Conservation (phyloP, 768 basidiomycete species). For the Gymnopilus dilepis region DNA sequence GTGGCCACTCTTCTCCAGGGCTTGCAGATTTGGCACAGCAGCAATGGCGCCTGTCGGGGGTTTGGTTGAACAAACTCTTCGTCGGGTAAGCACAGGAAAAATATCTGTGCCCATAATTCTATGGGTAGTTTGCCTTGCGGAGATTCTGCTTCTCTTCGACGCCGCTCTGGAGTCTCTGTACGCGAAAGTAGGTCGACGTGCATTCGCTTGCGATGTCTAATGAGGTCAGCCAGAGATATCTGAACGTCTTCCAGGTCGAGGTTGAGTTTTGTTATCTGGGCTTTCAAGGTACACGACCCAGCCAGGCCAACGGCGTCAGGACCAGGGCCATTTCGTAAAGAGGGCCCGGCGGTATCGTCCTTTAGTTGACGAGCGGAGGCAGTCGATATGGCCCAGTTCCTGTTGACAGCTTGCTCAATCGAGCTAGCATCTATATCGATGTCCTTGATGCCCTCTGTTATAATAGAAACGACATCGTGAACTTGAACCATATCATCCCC, state of each 20-base stretch:
- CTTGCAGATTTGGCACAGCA: slow-evolving; percentile 29
- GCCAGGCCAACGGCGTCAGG: slow-evolving; percentile 7
- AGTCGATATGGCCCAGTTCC: neutral
- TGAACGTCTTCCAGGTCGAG: neutral
- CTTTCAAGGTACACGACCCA: neutral
- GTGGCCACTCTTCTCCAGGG: slow-evolving; percentile 28
- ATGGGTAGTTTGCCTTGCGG: slow-evolving; percentile 18
- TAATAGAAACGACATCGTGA: slow-evolving; percentile 14
- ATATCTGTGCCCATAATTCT: slow-evolving; percentile 33
- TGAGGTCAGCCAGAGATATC: neutral
- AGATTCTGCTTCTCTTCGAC: neutral
- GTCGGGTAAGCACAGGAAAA: slow-evolving; percentile 25
- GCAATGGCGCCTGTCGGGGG: slow-evolving; percentile 23
- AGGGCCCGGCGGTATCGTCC: slow-evolving; percentile 1
- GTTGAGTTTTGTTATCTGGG: slow-evolving; percentile 7
- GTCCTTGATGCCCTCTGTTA: slow-evolving; percentile 13
- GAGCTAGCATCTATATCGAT: slow-evolving; percentile 20
- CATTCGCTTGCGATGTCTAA: slow-evolving; percentile 8
- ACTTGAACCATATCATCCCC: slow-evolving; percentile 1
- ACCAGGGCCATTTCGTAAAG: slow-evolving; percentile 11
- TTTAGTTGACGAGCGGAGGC: slow-evolving; percentile 1
- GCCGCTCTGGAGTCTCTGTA: neutral
- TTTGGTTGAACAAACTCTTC: slow-evolving; percentile 27
- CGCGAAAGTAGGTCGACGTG: slow-evolving; percentile 7
- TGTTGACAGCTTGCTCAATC: slow-evolving; percentile 10